Conservation (phyloP, 345 rosid species). For the Rhizophora mangle region DNA sequence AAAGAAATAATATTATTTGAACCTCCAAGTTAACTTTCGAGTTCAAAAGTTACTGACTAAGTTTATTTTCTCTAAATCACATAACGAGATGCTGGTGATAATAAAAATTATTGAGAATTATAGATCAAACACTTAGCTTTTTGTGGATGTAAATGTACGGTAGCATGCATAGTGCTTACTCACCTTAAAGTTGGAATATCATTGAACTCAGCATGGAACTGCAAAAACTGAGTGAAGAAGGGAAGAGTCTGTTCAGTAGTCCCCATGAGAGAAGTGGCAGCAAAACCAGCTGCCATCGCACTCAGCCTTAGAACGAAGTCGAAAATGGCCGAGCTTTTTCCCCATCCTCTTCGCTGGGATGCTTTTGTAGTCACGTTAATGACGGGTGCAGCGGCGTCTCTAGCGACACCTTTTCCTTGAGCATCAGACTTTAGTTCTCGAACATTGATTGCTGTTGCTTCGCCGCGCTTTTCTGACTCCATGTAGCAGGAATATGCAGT, state of each 20-base stretch:
- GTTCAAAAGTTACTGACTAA: too few species aligned
- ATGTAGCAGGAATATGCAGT: not conserved
- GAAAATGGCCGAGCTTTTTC: constrained; percentile 39
- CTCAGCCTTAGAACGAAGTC: constrained; percentile 45
- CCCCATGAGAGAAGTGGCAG: constrained; percentile 43
- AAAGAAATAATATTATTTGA: too few species aligned
- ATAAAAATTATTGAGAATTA: too few species aligned
- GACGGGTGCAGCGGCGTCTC: constrained; percentile 4
- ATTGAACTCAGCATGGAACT: constrained; percentile 50
- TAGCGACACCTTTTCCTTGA: constrained; percentile 27
- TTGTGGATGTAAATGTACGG: not conserved
- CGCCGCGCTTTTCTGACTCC: constrained; percentile 27
- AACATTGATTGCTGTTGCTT: constrained; percentile 10
- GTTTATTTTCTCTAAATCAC: too few species aligned
- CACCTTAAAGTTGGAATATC: constrained; percentile 46
- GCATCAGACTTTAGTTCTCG: constrained; percentile 16
- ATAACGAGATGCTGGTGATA: too few species aligned
- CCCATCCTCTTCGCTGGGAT: constrained; percentile 25
- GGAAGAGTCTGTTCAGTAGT: constrained; percentile 47
- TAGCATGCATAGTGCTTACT: constrained; percentile 16
- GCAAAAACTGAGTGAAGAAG: constrained; percentile 64
- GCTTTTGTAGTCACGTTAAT: not conserved
- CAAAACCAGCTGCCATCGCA: constrained; percentile 38
- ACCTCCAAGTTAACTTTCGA: too few species aligned
- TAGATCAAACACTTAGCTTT: too few species aligned